Percentiles rank a stretch among this genome's conserved stretches.
Evolutionary conservation across 345 rosid genomes (phyloP).

Genomic region (Cardamine resedifolia): DNA sequence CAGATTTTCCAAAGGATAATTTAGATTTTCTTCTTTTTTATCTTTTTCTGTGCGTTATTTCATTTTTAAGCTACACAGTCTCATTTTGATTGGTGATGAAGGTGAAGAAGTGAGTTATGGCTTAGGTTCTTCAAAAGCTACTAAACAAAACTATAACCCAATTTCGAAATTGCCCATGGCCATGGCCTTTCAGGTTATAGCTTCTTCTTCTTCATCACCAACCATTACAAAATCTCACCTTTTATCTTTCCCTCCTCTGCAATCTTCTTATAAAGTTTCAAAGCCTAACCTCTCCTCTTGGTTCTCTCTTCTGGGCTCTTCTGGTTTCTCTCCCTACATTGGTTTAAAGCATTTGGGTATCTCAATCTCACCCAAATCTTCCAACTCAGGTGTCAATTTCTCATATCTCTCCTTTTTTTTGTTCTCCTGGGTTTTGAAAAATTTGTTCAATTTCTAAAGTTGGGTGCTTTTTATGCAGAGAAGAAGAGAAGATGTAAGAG

Average conservation of each 20-base stretch:
- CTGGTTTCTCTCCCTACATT: constrained; percentile 56
- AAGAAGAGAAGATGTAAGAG: constrained; percentile 49
- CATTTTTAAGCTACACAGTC: constrained; percentile 16
- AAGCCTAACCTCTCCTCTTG: constrained; percentile 38
- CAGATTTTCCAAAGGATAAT: constrained; percentile 32
- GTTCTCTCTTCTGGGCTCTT: constrained; percentile 45
- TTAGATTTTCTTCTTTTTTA: not conserved
- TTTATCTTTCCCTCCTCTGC: constrained; percentile 27
- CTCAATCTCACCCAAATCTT: constrained; percentile 49
- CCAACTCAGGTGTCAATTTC: constrained; percentile 47
- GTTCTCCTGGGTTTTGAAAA: not conserved
- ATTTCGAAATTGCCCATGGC: constrained; percentile 33
- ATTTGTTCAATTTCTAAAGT: not conserved
- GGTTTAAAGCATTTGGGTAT: constrained; percentile 75
- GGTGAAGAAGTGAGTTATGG: constrained; percentile 25
- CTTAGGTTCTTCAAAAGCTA: constrained; percentile 25
- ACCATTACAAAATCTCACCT: constrained; percentile 37
- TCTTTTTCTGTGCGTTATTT: not conserved
- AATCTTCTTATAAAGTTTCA: constrained; percentile 37
- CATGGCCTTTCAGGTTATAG: constrained; percentile 51
- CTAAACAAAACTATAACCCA: constrained; percentile 2
- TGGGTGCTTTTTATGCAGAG: constrained; percentile 47
- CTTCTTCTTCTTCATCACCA: constrained; percentile 42
- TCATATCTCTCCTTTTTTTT: not conserved
- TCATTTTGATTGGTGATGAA: constrained; percentile 25